These are phyloP conservation scores for Colletotrichum cuscutae DNA, from an alignment of 2,329 filamentous ascomycete genomes.

Conservation along the genomic window DNA sequence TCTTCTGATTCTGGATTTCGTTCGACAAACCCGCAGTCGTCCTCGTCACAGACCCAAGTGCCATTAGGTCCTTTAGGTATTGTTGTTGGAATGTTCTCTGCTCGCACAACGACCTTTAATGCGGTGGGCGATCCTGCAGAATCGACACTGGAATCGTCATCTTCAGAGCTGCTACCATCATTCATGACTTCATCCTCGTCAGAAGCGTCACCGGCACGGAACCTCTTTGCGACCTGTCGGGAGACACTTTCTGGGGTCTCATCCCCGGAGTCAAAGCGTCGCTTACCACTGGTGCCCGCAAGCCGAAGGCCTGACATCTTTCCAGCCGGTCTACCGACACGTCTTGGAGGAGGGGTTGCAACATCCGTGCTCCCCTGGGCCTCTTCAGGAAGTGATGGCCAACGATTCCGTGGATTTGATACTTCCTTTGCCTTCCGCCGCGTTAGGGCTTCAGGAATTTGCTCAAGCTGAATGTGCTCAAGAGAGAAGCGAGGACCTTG, in stretches of 20 bases:
- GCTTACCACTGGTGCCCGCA: slow-evolving; percentile 50
- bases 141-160: slow-evolving; percentile 37
- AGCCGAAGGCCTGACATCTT: slow-evolving; percentile 58
- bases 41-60: slow-evolving; percentile 74
- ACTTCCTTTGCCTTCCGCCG: slow-evolving; percentile 6
- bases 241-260: slow-evolving; percentile 50
- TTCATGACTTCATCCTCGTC: slow-evolving; percentile 46
- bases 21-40: slow-evolving; percentile 72
- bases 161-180: slow-evolving; percentile 40
- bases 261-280: slow-evolving; percentile 52
- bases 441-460: slow-evolving; percentile 2
- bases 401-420: neutral
- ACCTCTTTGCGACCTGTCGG: slow-evolving; percentile 48
- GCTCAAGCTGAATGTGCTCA: slow-evolving; percentile 2
- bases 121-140: slow-evolving; percentile 37
- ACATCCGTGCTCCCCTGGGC: neutral
- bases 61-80: slow-evolving; percentile 66
- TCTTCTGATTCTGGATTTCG: slow-evolving; percentile 68
- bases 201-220: slow-evolving; percentile 44
- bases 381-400: neutral
- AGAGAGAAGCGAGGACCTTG: slow-evolving; percentile 9
- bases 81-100: slow-evolving; percentile 60
- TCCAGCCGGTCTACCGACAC: slow-evolving; percentile 48
- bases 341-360: slow-evolving; percentile 23
- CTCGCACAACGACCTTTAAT: slow-evolving; percentile 57